These are phyloP conservation scores for Mycena crocata DNA, from an alignment of 768 basidiomycete species.

Conservation along the genomic window DNA sequence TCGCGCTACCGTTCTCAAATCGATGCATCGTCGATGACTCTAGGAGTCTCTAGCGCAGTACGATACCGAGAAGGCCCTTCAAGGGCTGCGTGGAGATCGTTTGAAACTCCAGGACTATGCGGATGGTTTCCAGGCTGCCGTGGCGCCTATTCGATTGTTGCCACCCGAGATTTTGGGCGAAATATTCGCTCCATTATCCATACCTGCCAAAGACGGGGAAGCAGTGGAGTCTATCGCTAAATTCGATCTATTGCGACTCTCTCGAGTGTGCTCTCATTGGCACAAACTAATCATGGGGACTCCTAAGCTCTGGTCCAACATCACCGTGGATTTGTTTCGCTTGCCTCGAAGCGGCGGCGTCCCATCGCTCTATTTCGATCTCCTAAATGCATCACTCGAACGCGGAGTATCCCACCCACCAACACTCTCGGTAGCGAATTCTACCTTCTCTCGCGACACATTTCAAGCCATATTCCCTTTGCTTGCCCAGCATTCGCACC, in stretches of 20 bases:
- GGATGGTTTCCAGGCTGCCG: neutral
- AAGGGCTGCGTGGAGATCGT: neutral
- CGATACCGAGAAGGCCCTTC: neutral
- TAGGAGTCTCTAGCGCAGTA: too few species aligned
- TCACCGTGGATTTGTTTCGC: neutral
- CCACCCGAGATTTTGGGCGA: conserved; percentile 3
- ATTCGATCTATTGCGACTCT: neutral
- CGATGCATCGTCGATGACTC: neutral
- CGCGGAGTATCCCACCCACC: neutral
- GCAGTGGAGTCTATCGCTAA: neutral
- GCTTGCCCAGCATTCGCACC: neutral
- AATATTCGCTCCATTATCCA: neutral
- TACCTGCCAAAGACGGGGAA: neutral
- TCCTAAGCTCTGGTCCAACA: neutral
- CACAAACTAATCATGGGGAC: neutral
- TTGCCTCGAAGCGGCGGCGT: neutral
- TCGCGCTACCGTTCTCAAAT: neutral
- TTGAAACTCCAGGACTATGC: neutral
- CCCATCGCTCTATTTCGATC: neutral
- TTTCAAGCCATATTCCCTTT: neutral
- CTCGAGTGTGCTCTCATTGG: neutral
- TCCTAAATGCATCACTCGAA: neutral
- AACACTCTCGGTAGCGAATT: too few species aligned
- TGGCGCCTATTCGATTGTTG: neutral
- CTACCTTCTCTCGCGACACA: too few species aligned